phyloP scores from a whole-genome alignment of 768 basidiomycete genomes.

The Fomitopsis serialis region DNA sequence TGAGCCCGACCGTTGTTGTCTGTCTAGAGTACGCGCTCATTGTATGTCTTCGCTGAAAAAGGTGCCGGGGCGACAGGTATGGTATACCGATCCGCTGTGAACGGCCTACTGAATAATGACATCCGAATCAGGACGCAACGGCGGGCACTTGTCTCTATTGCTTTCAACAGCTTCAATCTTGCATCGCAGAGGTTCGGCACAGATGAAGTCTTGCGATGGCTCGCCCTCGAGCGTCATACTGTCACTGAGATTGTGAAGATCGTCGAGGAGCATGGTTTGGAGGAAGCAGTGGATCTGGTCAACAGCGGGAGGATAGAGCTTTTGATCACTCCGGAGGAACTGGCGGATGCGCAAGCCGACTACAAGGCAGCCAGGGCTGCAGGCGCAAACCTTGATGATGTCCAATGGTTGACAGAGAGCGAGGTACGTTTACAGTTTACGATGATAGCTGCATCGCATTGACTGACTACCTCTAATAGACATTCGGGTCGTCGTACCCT shows the following conservation, averaged over 20 bases:
- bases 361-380: slow-evolving; percentile 48
- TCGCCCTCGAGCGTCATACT: slow-evolving; percentile 55
- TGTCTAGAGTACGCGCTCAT: background rate
- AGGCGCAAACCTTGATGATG: slow-evolving; percentile 39
- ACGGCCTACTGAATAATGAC: too few relatives aligned
- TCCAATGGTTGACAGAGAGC: slow-evolving; percentile 42
- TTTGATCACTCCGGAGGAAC: slow-evolving; percentile 43
- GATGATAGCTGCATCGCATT: background rate
- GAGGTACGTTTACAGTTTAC: slow-evolving; percentile 38
- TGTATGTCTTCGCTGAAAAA: slow-evolving; percentile 17
- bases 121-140: slow-evolving; percentile 58
- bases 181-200: slow-evolving; percentile 37
- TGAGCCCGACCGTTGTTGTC: slow-evolving; percentile 32
- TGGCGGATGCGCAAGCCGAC: slow-evolving; percentile 33
- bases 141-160: slow-evolving; percentile 60
- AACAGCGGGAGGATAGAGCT: slow-evolving; percentile 48
- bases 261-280: slow-evolving; percentile 38
- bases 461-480: slow-evolving; percentile 17
- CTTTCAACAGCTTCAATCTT: slow-evolving; percentile 40
- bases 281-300: slow-evolving; percentile 55
- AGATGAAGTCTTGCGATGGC: slow-evolving; percentile 49
- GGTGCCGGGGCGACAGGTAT: slow-evolving; percentile 76
- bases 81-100: background rate
- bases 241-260: slow-evolving; percentile 41
- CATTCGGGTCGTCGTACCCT: slow-evolving; percentile 45